These are phyloP conservation scores for Dichotomocladium elegans DNA, from an alignment of 371 early-diverging fungal species.

Conservation along the genomic window DNA sequence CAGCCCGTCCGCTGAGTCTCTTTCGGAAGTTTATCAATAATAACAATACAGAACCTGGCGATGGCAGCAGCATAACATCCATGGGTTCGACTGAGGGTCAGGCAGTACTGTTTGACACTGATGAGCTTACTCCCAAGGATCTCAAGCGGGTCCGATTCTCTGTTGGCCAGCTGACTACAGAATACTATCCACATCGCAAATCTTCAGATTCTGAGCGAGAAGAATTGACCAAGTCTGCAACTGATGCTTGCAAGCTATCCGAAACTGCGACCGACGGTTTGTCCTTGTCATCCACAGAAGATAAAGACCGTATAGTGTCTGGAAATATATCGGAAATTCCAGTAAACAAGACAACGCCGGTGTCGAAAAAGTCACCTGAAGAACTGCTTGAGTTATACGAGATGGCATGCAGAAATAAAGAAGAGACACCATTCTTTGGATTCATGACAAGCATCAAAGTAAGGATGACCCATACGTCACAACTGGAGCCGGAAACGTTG, in stretches of 20 bases:
- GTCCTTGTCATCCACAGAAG: slow-evolving; percentile 1
- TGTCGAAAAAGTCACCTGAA: slow-evolving; percentile 16
- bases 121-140: slow-evolving; percentile 30
- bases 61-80: not conserved
- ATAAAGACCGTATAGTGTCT: slow-evolving; percentile 8
- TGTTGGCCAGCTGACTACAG: slow-evolving; percentile 48
- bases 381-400: slow-evolving; percentile 30
- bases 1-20: slow-evolving; percentile 7
- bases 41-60: not conserved
- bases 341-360: too few species aligned
- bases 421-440: slow-evolving; percentile 47
- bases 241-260: slow-evolving; percentile 3
- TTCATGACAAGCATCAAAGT: slow-evolving; percentile 26
- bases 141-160: slow-evolving; percentile 59
- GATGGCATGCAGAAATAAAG: slow-evolving; percentile 50
- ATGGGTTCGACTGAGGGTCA: not conserved
- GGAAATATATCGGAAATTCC: too few species aligned
- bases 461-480: too few species aligned
- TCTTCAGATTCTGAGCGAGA: slow-evolving; percentile 3
- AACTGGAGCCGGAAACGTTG: too few species aligned
- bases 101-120: not conserved
- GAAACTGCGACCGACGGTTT: slow-evolving; percentile 3
- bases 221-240: not conserved
- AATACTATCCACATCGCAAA: slow-evolving; percentile 36
- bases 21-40: slow-evolving; percentile 21